A percentile compares a stretch with the other conserved stretches of the same genome.
These are phyloP conservation scores for Sanghuangporus baumii DNA, from an alignment of 1,284 basidiomycete species.

Conservation along the genomic window DNA sequence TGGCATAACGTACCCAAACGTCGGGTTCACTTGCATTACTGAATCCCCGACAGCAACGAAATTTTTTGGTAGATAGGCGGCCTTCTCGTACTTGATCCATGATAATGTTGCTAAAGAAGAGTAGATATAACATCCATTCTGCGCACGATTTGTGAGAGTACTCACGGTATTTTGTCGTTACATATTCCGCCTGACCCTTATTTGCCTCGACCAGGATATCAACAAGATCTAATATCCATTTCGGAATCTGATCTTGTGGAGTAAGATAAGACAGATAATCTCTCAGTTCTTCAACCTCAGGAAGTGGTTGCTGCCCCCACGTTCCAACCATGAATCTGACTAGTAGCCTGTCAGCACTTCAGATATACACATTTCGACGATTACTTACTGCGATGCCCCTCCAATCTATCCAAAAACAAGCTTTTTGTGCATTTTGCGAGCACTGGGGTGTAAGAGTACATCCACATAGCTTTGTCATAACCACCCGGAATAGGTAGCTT, in stretches of 20 bases:
- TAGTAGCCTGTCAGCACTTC: neutral
- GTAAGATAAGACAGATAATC: slow-evolving; percentile 10
- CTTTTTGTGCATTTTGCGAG: slow-evolving; percentile 5
- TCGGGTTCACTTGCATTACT: slow-evolving; percentile 19
- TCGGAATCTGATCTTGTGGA: slow-evolving; percentile 3
- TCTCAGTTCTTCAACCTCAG: slow-evolving; percentile 9
- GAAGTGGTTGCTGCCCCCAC: slow-evolving; percentile 6
- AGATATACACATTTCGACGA: neutral
- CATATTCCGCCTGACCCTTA: neutral
- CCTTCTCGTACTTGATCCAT: slow-evolving; percentile 16
- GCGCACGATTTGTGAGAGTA: neutral
- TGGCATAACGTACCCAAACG: slow-evolving; percentile 12
- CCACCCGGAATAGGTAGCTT: slow-evolving; percentile 15
- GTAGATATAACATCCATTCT: neutral
- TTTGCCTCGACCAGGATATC: slow-evolving; percentile 6
- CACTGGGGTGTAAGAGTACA: slow-evolving; percentile 2
- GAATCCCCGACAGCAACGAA: slow-evolving; percentile 20
- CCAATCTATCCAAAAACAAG: slow-evolving; percentile 10
- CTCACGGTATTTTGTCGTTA: slow-evolving; percentile 12
- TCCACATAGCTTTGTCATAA: slow-evolving; percentile 11
- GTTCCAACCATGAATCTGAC: slow-evolving; percentile 14
- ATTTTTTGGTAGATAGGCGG: slow-evolving; percentile 16
- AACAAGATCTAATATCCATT: slow-evolving; percentile 8
- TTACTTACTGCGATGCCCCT: slow-evolving; percentile 16
- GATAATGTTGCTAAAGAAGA: slow-evolving; percentile 11